Evolutionary conservation across 1,284 basidiomycete species (phyloP).

Genomic region (Caloboletus firmus): DNA sequence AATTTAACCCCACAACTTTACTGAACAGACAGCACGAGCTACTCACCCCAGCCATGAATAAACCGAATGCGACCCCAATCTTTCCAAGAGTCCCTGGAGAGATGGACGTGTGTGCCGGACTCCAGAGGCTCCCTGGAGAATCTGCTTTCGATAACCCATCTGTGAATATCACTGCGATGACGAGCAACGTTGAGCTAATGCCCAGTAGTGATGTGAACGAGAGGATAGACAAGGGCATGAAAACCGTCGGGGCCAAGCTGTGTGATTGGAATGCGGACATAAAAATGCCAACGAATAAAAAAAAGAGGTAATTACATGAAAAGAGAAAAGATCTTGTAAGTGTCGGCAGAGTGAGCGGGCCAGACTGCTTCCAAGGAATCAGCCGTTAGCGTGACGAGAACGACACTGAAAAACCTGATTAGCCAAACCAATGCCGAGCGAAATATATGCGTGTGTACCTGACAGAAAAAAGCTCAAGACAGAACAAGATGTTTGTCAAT

Average conservation of each 20-base stretch:
- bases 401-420: conserved; percentile 52
- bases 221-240: conserved; percentile 80
- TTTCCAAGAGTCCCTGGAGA: conserved; percentile 56
- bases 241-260: conserved; percentile 76
- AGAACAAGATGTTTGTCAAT: conserved; percentile 76
- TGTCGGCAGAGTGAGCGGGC: conserved; percentile 63
- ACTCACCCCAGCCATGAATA: conserved; percentile 92
- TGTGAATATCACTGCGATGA: conserved; percentile 78
- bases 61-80: conserved; percentile 78
- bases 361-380: conserved; percentile 79
- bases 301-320: conserved; percentile 55
- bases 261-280: conserved; percentile 29
- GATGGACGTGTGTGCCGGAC: conserved; percentile 70
- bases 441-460: conserved; percentile 47
- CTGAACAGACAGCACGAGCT: neutral
- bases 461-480: conserved; percentile 81
- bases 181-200: conserved; percentile 74
- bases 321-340: conserved; percentile 77
- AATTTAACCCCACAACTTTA: neutral
- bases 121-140: conserved; percentile 80
- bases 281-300: neutral
- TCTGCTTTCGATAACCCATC: conserved; percentile 83
- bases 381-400: conserved; percentile 83
- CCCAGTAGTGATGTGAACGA: conserved; percentile 86
- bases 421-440: neutral